A percentile compares a stretch with the other conserved stretches of the same genome.
phyloP scores from a whole-genome alignment of 1,284 basidiomycete genomes.

The Rhodotorula sp. region DNA sequence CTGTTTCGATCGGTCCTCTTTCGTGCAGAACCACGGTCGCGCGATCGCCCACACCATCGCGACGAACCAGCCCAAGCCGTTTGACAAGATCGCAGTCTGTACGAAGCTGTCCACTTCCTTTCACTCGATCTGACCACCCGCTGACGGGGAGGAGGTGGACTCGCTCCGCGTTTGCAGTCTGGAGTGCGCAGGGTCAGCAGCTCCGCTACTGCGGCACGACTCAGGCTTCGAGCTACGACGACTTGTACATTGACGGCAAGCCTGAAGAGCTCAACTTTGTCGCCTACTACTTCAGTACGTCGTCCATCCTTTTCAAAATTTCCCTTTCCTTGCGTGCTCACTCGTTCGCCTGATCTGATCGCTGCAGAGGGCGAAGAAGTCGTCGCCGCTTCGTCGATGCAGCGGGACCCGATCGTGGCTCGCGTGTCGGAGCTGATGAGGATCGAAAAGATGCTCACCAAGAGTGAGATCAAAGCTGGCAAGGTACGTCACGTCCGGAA shows the following conservation, averaged over 20 bases:
- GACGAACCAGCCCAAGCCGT: slow-evolving; percentile 54
- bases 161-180: slow-evolving; percentile 57
- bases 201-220: slow-evolving; percentile 74
- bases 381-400: slow-evolving; percentile 72
- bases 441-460: slow-evolving; percentile 74
- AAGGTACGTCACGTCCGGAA: slow-evolving; percentile 47
- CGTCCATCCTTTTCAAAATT: slow-evolving; percentile 56
- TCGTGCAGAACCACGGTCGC: slow-evolving; percentile 68
- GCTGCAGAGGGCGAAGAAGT: slow-evolving; percentile 65
- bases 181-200: slow-evolving; percentile 71
- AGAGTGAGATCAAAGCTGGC: slow-evolving; percentile 66
- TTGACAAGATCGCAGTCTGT: slow-evolving; percentile 66
- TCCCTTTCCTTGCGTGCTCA: slow-evolving; percentile 62
- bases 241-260: slow-evolving; percentile 73
- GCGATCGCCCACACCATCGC: slow-evolving; percentile 75
- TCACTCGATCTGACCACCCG: too few species aligned
- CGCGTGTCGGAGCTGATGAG: slow-evolving; percentile 79
- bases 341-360: too few species aligned
- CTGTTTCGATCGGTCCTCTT: neutral
- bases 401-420: slow-evolving; percentile 60
- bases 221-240: slow-evolving; percentile 54
- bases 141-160: too few species aligned
- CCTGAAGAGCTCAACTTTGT: slow-evolving; percentile 81
- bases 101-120: too few species aligned
- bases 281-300: slow-evolving; percentile 70